Base-by-base conservation (phyloP, 2,329 filamentous ascomycete genomes). In the Leptographium flavum region DNA sequence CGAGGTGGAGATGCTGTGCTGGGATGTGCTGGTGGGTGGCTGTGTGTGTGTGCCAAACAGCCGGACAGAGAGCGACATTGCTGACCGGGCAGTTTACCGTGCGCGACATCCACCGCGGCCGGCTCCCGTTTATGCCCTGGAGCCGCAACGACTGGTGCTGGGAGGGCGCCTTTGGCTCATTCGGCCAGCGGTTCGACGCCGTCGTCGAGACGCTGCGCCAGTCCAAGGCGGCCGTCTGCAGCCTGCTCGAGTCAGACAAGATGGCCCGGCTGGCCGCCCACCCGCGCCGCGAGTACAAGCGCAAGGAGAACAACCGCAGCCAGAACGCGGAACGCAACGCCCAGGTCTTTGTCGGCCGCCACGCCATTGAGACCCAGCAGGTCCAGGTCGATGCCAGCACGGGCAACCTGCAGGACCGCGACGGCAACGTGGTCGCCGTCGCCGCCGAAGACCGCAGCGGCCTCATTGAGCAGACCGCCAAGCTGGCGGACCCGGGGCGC, bases 301-400 rank as follows among this genome's bases (percentile, higher is more conserved):
- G 52, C 36, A 54, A 54, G 42, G 45, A 48, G 25, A 50, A 49
- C 48, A 54, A 54, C 37, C 50, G 49, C 5, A 42, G 46, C 19
- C 52, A 54, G 28, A 54, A 54, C 42, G 46, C 46, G 3, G 48
- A 51, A 42, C 48, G 52, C 36, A 52, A 53, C 28, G 46, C 45
- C 10, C 52, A 54, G 47, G 51, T 54, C 3, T 45, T 47, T 36
- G 40, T 48, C 7, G 52, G 52, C 9, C 52, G 50, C 32, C 46
- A 53, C 17, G 51, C 50, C 43, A 49, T 53, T 19, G 39, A 41
- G 21, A 44, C 38, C 3, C 43, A 42, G 33, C 47, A 50, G 27
- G 47, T 54, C 21, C 35, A 37, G 23, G 38, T 52, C 5, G 39
- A 32, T 40, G 7, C n/a, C 17, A 19, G 25, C 21, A 33, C 39